Percentiles rank a stretch among this genome's conserved stretches.
These are phyloP conservation scores for Boletus reticulatus DNA, from an alignment of 768 basidiomycete species.

Conservation along the genomic window DNA sequence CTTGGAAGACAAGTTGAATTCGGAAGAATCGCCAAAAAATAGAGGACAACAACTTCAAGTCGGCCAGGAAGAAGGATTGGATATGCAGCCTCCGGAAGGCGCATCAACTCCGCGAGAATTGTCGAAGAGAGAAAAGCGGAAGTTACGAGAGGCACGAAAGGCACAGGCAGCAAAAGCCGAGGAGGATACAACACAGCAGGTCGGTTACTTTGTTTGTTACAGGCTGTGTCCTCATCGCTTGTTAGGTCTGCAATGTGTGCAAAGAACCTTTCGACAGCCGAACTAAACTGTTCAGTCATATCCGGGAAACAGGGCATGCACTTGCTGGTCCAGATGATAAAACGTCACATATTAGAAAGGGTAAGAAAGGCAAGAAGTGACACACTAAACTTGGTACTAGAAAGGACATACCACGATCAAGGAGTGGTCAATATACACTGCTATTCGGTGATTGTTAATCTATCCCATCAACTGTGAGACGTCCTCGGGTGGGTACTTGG, in stretches of 20 bases:
- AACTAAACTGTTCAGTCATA: slow-evolving; percentile 74
- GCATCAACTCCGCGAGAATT: slow-evolving; percentile 27
- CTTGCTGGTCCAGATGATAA: slow-evolving; percentile 38
- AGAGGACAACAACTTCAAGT: slow-evolving; percentile 1
- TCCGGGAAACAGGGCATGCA: slow-evolving; percentile 71
- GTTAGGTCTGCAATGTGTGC: slow-evolving; percentile 67
- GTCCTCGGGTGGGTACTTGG: slow-evolving; percentile 92
- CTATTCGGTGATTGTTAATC: not conserved
- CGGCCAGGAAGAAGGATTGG: not conserved
- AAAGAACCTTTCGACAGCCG: slow-evolving; percentile 58
- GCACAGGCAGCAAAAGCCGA: slow-evolving; percentile 20
- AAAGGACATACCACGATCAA: slow-evolving; percentile 6
- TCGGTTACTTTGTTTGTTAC: not conserved
- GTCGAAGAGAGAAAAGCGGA: slow-evolving; percentile 82
- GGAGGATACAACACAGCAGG: slow-evolving; percentile 4
- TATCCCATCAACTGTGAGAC: slow-evolving; percentile 91
- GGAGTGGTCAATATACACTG: not conserved
- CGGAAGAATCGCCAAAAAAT: slow-evolving; percentile 7
- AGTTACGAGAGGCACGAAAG: slow-evolving; percentile 75
- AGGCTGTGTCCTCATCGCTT: slow-evolving; percentile 8
- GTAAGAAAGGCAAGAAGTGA: slow-evolving; percentile 29
- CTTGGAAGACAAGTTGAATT: slow-evolving; percentile 6
- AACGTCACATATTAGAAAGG: slow-evolving; percentile 33
- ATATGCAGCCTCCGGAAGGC: not conserved
- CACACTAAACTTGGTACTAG: slow-evolving; percentile 3